These are phyloP conservation scores for Lepiota brunneoincarnata DNA, from an alignment of 768 basidiomycete genomes.

Conservation along the genomic window DNA sequence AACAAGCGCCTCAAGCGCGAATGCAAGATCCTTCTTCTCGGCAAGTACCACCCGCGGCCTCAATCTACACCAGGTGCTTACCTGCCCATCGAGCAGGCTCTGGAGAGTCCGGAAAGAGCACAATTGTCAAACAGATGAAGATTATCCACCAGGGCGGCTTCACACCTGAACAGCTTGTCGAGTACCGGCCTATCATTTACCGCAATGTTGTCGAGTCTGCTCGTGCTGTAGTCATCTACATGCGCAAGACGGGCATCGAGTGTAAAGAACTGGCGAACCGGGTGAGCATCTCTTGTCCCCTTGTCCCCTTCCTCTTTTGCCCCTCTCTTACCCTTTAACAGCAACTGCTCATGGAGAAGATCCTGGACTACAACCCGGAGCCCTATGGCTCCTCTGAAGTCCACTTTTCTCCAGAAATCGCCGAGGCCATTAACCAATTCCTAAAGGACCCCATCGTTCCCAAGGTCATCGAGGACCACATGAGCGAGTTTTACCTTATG, in stretches of 20 bases:
- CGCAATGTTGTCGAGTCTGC: constrained; percentile 88
- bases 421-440: constrained; percentile 63
- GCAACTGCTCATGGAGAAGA: constrained; percentile 49
- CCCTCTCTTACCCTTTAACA: background rate
- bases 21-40: constrained; percentile 91
- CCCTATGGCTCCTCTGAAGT: constrained; percentile 33
- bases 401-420: constrained; percentile 59
- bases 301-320: background rate
- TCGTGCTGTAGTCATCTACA: constrained; percentile 79
- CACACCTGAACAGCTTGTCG: constrained; percentile 68
- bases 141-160: constrained; percentile 96
- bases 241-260: constrained; percentile 84
- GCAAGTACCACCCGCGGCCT: constrained; percentile 39
- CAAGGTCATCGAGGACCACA: constrained; percentile 52
- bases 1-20: constrained; percentile 77
- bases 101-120: constrained; percentile 93
- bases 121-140: constrained; percentile 99
- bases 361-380: constrained; percentile 57
- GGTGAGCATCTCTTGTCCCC: constrained; percentile 27
- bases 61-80: background rate
- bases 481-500: constrained; percentile 88
- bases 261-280: constrained; percentile 67
- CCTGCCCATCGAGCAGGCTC: constrained; percentile 54
- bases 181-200: constrained; percentile 77
- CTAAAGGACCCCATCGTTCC: constrained; percentile 69